Evolutionary conservation across 2,329 filamentous ascomycete species (phyloP).

Genomic region (Fusarium sororula): DNA sequence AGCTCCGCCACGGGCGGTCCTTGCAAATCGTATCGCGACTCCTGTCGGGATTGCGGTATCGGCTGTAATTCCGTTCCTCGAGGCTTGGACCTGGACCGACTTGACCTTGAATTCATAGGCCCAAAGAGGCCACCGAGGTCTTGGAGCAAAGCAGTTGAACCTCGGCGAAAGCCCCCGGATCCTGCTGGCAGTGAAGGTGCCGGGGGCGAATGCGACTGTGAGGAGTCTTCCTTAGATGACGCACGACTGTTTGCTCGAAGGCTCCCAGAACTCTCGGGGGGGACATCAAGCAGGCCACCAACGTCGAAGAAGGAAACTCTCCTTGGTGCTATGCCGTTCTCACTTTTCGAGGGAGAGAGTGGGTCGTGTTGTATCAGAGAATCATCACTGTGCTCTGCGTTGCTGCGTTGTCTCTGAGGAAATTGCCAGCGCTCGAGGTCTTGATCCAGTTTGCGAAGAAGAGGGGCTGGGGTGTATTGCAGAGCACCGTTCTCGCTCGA

Average conservation of each 20-base stretch:
- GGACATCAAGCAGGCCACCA: conserved; percentile 74
- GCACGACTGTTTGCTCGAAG: conserved; percentile 53
- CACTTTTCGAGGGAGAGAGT: conserved; percentile 40
- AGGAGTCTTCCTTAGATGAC: conserved; percentile 53
- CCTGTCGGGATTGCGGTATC: conserved; percentile 54
- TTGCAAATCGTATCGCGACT: conserved; percentile 45
- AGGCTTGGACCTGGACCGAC: conserved; percentile 43
- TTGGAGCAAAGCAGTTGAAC: conserved; percentile 66
- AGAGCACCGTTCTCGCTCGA: conserved; percentile 42
- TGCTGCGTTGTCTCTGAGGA: conserved; percentile 51
- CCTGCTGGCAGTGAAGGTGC: conserved; percentile 57
- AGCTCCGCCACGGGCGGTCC: conserved; percentile 48
- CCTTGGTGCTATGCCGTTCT: conserved; percentile 35
- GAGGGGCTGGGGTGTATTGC: conserved; percentile 50
- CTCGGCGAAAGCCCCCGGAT: conserved; percentile 57
- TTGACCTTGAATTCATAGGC: conserved; percentile 50
- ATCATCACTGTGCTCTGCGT: conserved; percentile 56
- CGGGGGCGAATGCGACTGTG: conserved; percentile 49
- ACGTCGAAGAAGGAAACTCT: conserved; percentile 86
- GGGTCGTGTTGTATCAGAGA: conserved; percentile 52
- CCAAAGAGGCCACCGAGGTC: conserved; percentile 65
- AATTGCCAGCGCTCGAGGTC: conserved; percentile 60
- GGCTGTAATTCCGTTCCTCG: conserved; percentile 57
- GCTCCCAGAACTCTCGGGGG: conserved; percentile 45
- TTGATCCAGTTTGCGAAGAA: conserved; percentile 44